Evolutionary conservation across 2,329 filamentous ascomycete genomes (phyloP).

Genomic region (Talaromyces sp.): DNA sequence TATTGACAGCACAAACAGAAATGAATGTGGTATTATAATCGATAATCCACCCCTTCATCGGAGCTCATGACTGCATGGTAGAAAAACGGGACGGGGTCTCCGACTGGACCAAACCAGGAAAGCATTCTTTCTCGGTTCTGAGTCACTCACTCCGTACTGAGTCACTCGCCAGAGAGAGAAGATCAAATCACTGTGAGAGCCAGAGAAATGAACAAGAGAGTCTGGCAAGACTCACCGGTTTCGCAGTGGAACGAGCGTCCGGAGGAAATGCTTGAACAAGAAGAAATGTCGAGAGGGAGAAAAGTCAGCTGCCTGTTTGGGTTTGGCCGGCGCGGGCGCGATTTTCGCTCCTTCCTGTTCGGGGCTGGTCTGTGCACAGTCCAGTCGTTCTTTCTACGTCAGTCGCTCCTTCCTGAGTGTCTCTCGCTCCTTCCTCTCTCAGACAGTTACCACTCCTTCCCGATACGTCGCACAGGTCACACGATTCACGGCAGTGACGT

Average conservation of each 20-base stretch:
- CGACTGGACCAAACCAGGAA: background rate
- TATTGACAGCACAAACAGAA: background rate
- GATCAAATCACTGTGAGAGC: background rate
- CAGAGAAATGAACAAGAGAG: background rate
- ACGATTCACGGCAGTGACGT: background rate
- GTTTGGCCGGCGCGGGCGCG: background rate
- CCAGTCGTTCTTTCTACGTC: background rate
- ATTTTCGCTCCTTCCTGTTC: constrained; percentile 6
- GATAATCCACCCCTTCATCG: background rate
- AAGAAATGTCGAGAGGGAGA: background rate
- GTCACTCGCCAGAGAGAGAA: background rate
- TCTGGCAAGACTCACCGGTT: background rate
- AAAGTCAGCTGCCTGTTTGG: constrained; percentile 13
- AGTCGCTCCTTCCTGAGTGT: background rate
- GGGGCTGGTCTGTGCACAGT: background rate
- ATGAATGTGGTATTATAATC: constrained; percentile 1
- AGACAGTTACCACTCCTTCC: background rate
- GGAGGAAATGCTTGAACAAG: constrained; percentile 7
- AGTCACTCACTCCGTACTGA: background rate
- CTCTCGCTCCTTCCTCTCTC: background rate
- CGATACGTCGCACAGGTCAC: background rate
- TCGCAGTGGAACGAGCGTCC: constrained; percentile 3
- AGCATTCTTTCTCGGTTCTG: background rate
- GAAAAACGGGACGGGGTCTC: background rate
- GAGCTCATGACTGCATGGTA: constrained; percentile 6